Base-by-base conservation (phyloP, 257 asterid species). In the Osmanthus fragrans region DNA sequence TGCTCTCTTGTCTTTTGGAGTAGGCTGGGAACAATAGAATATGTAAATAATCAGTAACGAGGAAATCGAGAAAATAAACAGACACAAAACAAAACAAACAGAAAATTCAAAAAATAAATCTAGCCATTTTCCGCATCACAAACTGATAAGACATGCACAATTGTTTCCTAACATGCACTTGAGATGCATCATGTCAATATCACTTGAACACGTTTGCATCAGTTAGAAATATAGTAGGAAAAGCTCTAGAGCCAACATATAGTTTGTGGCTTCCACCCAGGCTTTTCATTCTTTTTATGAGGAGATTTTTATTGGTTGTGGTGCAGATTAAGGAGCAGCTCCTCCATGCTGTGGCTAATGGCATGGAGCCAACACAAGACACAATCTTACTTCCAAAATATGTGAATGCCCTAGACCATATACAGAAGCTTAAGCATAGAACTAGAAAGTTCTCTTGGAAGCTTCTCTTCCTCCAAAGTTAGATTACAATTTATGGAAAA, bases 1-100 rank as follows among this genome's bases (percentile, higher is more conserved):
- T 60, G 98, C 97, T 85, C 89, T 92, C 93, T 92, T 92, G 90
- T 94, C 98, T 88, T 94, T 92, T 18, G 98, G 98, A 68, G 98
- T 94, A 47, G 49, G 83, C 34, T 64, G 2, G 58, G 68, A 64
- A 69, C 34, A 71, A 67, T 40, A 60, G 45, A 70, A 56, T 19
- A 77, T 77, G 67, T 75, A 30, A n/a, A 5, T 23, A 60, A 63
- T 63, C 21, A 15, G 69, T 11, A 54, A 7, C 0, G 34, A 63
- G 36, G n/a, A 58, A 58, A 12, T 63, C 0, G 19, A n/a, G 30
- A 25, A 23, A 63, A 25, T 16, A 63, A 63, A 63, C 7, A 2
- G n/a, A 63, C 19, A 1, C 0, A 25, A 63, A 63, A 58, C 12
- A 58, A 58, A 58, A 58, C 27, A 9, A 21, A 58, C 29, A 21